A percentile compares a stretch with the other conserved stretches of the same genome.
These are phyloP conservation scores for Podaxis mareebaensis DNA, from an alignment of 768 basidiomycete species.

Conservation along the genomic window DNA sequence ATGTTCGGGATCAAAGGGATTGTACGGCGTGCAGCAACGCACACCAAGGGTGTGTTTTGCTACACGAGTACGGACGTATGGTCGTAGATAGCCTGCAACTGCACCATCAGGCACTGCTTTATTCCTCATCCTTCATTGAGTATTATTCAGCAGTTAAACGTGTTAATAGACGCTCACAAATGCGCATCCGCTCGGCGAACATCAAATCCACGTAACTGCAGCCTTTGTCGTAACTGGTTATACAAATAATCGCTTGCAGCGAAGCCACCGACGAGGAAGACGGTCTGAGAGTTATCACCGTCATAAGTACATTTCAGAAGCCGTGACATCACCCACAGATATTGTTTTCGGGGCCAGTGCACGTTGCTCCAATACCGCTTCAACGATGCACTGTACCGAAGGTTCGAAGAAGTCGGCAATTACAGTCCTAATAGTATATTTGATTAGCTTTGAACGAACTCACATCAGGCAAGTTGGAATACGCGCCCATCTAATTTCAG, in stretches of 20 bases:
- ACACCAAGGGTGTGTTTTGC: conserved; percentile 28
- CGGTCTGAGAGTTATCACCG: conserved; percentile 15
- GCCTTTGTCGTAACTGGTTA: conserved; percentile 16
- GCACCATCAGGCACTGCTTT: conserved; percentile 35
- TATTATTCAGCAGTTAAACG: not conserved
- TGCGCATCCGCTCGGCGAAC: conserved; percentile 20
- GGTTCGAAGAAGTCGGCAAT: conserved; percentile 25
- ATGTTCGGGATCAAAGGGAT: conserved; percentile 24
- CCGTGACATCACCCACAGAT: conserved; percentile 8
- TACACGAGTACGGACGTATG: conserved; percentile 26
- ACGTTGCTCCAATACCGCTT: conserved; percentile 20
- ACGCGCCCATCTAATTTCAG: conserved; percentile 23
- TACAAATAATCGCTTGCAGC: conserved; percentile 25
- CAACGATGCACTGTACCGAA: conserved; percentile 22
- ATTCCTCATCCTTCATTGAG: conserved; percentile 21
- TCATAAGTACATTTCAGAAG: not conserved
- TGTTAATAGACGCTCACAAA: conserved; percentile 11
- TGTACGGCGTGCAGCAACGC: conserved; percentile 20
- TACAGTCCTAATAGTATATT: conserved; percentile 11
- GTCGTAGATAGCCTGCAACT: conserved; percentile 28
- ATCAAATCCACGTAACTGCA: conserved; percentile 11
- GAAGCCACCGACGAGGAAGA: conserved; percentile 28
- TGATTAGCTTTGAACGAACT: not conserved
- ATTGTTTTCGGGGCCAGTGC: conserved; percentile 14
- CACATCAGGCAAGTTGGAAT: not conserved